A percentile compares a stretch with the other conserved stretches of the same genome.
Conservation (phyloP, 2,329 filamentous ascomycete genomes). For the Fusarium falciforme region DNA sequence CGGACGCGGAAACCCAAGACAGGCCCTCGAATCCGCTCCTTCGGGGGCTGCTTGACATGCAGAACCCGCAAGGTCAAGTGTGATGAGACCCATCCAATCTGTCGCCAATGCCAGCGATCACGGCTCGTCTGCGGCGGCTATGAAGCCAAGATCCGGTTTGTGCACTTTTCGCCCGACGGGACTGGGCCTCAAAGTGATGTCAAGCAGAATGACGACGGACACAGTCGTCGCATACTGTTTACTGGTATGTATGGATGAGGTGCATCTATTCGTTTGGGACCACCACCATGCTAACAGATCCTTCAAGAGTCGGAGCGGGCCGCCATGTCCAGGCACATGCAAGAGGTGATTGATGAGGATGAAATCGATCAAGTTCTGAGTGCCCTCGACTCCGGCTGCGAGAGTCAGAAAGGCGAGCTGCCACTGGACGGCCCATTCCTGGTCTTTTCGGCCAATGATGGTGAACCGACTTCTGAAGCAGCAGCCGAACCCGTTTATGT, state of each 20-base stretch:
- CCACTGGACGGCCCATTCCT: background rate
- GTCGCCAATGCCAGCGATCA: background rate
- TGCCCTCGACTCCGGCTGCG: background rate
- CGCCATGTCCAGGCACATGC: background rate
- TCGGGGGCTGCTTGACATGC: background rate
- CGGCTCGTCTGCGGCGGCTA: background rate
- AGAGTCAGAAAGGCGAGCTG: background rate
- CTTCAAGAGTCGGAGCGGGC: background rate
- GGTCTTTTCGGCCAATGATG: background rate
- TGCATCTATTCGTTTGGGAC: background rate
- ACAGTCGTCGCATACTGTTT: background rate
- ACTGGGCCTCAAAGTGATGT: background rate
- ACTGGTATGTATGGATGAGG: background rate
- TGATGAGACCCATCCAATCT: background rate
- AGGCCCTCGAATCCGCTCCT: background rate
- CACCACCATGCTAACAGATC: background rate
- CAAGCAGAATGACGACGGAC: background rate
- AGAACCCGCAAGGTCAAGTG: background rate
- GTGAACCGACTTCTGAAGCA: background rate
- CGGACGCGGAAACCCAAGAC: background rate
- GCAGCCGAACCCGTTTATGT: background rate
- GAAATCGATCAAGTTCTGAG: background rate
- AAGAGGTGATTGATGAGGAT: background rate
- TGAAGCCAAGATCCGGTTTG: background rate
- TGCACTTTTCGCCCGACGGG: background rate